A percentile compares a stretch with the other conserved stretches of the same genome.
Evolutionary conservation across 2,329 filamentous ascomycete species (phyloP).

Genomic region (Atkinsonella texensis): DNA sequence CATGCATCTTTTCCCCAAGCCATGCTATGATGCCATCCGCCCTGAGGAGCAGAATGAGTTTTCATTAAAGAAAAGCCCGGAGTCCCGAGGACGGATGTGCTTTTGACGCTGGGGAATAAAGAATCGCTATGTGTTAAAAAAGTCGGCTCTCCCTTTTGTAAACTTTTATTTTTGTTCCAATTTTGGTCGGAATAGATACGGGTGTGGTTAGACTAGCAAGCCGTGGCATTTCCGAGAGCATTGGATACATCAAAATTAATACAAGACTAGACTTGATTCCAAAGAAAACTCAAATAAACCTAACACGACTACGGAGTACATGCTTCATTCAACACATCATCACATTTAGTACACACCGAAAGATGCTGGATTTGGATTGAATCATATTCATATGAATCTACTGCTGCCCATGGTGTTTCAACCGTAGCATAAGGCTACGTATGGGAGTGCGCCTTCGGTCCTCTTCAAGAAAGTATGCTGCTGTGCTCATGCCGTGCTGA

Average conservation of each 20-base stretch:
- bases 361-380: neutral
- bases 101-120: neutral
- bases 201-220: neutral
- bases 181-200: neutral
- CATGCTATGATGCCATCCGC: no score
- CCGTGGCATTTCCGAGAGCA: neutral
- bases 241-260: neutral
- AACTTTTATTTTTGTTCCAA: neutral
- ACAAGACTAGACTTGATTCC: neutral
- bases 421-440: conserved; percentile 3
- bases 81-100: no score
- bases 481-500: neutral
- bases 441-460: neutral
- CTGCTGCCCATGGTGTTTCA: neutral
- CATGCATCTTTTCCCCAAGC: no score
- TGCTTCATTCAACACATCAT: neutral
- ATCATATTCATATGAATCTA: neutral
- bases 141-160: neutral
- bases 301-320: no score
- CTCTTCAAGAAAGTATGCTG: neutral
- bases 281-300: no score
- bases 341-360: neutral
- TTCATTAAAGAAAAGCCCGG: no score
- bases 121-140: neutral
- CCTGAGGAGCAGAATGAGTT: no score